Percentiles rank a stretch among this genome's conserved stretches.
Conservation (phyloP, 83 land plant genomes). For the Thuja plicata region DNA sequence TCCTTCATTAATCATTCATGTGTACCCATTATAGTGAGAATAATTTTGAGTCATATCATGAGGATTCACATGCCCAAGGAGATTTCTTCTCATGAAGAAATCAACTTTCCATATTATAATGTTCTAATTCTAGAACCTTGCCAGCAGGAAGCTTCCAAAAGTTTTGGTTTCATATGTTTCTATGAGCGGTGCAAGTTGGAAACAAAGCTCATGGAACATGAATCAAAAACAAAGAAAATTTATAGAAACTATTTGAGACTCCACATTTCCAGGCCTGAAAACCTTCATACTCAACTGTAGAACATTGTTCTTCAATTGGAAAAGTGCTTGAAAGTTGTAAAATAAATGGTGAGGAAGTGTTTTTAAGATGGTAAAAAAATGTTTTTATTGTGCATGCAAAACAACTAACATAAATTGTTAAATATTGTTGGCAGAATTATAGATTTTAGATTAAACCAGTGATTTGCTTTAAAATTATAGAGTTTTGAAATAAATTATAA, state of each 20-base stretch:
- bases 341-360: not conserved
- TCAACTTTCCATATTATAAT: conserved; percentile 19
- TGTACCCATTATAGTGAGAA: conserved; percentile 16
- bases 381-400: too few relatives aligned
- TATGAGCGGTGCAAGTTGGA: conserved; percentile 16
- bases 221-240: not conserved
- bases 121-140: conserved; percentile 9
- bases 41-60: conserved; percentile 23
- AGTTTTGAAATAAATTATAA: too few relatives aligned
- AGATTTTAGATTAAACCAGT: too few relatives aligned
- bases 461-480: too few relatives aligned
- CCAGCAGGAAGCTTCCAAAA: not conserved
- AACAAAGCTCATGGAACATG: not conserved
- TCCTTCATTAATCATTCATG: conserved; percentile 35
- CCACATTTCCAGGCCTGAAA: not conserved
- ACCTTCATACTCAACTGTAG: not conserved
- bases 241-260: not conserved
- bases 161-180: not conserved
- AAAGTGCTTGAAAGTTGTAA: not conserved
- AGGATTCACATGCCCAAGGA: conserved; percentile 6
- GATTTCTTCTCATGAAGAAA: conserved; percentile 13
- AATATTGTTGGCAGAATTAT: too few relatives aligned
- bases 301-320: not conserved
- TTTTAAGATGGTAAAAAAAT: too few relatives aligned
- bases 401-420: too few relatives aligned